Evolutionary conservation across 495 filamentous ascomycete species (phyloP).

Genomic region (Aspergillus homomorphus): DNA sequence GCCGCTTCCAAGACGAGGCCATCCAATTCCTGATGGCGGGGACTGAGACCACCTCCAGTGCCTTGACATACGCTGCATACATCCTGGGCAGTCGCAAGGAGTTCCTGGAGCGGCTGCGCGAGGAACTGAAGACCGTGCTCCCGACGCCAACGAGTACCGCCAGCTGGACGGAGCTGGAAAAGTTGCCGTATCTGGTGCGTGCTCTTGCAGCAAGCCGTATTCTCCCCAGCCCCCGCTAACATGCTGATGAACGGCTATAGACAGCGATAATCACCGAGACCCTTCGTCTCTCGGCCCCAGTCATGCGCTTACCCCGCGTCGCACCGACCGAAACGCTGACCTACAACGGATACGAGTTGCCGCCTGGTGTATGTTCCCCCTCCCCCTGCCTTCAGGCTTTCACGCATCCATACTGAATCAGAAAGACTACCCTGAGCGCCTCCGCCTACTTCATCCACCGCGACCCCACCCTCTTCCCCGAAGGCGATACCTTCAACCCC

Average conservation of each 20-base stretch:
- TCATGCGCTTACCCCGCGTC: constrained; percentile 38
- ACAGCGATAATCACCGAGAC: constrained; percentile 46
- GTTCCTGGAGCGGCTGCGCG: constrained; percentile 19
- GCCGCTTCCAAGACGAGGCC: constrained; percentile 39
- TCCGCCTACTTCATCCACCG: constrained; percentile 46
- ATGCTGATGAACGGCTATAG: constrained; percentile 25
- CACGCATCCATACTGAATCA: not conserved
- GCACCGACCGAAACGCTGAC: constrained; percentile 37
- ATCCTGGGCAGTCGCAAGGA: constrained; percentile 16
- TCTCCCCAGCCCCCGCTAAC: not conserved
- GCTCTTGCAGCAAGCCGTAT: not conserved
- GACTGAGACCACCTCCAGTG: constrained; percentile 38
- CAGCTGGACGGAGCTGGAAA: constrained; percentile 44
- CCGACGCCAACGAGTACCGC: constrained; percentile 24
- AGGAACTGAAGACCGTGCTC: constrained; percentile 31
- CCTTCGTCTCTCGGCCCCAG: constrained; percentile 42
- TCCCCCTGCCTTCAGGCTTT: constrained; percentile 15
- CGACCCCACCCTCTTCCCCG: constrained; percentile 44
- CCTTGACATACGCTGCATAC: constrained; percentile 24
- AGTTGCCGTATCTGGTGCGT: constrained; percentile 47
- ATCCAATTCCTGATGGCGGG: constrained; percentile 38
- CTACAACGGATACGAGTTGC: constrained; percentile 38
- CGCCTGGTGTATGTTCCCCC: constrained; percentile 27
- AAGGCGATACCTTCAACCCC: constrained; percentile 44
- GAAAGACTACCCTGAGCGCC: constrained; percentile 38